Percentiles rank a stretch among this genome's conserved stretches.
Conservation (phyloP, 140 eudicot species). For the Anethum foeniculum region DNA sequence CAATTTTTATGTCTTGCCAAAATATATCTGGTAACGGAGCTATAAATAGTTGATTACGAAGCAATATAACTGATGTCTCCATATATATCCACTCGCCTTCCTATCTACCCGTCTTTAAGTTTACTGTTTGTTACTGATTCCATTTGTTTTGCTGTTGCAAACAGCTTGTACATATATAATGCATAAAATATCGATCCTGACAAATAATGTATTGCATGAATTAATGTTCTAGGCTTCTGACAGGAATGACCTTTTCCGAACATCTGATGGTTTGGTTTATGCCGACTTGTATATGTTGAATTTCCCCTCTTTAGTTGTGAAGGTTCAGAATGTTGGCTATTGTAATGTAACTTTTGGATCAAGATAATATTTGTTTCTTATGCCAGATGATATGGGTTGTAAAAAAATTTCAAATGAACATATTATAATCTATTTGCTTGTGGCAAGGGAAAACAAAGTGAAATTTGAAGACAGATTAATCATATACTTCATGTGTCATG, state of each 20-base stretch:
- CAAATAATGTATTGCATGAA: background rate
- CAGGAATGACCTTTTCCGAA: conserved; percentile 15
- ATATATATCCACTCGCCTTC: background rate
- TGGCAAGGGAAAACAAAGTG: background rate
- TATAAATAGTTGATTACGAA: background rate
- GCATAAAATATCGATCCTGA: conserved; percentile 32
- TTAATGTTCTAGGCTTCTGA: conserved; percentile 11
- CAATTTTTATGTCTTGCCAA: background rate
- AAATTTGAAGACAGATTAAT: background rate
- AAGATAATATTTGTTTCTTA: background rate
- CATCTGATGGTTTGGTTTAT: conserved; percentile 23
- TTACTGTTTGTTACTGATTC: conserved; percentile 23
- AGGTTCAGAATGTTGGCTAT: conserved; percentile 6
- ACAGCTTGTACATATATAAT: conserved; percentile 94
- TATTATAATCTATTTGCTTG: background rate
- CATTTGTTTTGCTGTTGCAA: conserved; percentile 90
- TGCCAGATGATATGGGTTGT: background rate
- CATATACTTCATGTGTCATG: too few species aligned
- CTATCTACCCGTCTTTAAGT: background rate
- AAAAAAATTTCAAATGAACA: background rate
- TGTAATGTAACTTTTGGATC: background rate
- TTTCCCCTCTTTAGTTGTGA: background rate
- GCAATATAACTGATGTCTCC: background rate
- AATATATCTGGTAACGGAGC: background rate
- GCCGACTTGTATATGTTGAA: conserved; percentile 14